Conservation (phyloP, 768 basidiomycete genomes). For the Trametes elegans region DNA sequence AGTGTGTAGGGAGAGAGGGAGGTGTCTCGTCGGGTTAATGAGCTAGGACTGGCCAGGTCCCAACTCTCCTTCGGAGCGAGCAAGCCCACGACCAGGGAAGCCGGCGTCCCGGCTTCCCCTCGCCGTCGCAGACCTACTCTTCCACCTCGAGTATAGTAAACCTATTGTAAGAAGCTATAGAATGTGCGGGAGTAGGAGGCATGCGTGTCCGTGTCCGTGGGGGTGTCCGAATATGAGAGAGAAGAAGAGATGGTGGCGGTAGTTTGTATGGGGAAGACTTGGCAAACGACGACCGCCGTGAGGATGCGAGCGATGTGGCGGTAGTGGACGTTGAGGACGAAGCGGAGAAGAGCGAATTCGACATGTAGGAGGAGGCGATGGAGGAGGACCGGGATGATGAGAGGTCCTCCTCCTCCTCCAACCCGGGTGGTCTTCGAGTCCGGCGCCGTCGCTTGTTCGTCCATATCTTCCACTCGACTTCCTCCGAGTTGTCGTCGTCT, state of each 20-base stretch:
- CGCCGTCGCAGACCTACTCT: not conserved
- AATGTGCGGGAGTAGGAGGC: not conserved
- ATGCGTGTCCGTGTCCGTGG: not conserved
- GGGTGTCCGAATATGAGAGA: not conserved
- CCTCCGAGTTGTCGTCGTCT: not conserved
- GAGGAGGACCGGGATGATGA: not conserved
- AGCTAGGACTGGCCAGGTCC: not conserved
- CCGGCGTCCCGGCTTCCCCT: not conserved
- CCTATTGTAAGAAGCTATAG: not conserved
- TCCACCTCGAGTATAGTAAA: conserved; percentile 6
- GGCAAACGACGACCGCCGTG: not conserved
- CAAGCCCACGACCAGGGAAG: not conserved
- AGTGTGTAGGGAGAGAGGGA: not conserved
- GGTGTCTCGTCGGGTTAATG: not conserved
- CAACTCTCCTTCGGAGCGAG: not conserved
- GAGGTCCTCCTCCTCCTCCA: not conserved
- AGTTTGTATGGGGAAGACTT: not conserved
- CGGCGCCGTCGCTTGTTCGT: not conserved
- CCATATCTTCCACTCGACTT: not conserved
- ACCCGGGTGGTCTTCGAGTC: not conserved
- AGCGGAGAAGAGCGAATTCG: conserved; percentile 1
- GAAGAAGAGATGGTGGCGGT: too few relatives aligned
- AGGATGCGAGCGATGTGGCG: not conserved
- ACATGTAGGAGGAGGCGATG: not conserved
- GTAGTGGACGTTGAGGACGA: not conserved